Conservation (phyloP, 2,329 filamentous ascomycete species). For the Talaromyces marneffei region DNA sequence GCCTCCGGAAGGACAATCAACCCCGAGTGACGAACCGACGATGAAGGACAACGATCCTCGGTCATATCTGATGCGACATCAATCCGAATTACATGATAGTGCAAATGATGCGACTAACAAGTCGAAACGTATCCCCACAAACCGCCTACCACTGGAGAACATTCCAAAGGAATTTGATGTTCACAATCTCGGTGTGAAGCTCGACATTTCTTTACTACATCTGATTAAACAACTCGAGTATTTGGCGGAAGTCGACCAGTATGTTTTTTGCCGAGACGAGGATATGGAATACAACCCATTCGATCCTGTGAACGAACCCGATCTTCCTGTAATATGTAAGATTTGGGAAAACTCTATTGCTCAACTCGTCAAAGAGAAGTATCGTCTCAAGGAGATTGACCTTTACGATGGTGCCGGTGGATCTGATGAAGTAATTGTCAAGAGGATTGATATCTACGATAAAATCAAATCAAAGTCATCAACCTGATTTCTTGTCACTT, state of each 20-base stretch:
- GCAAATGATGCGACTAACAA: conserved; percentile 6
- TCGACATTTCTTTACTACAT: neutral
- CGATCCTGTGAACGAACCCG: neutral
- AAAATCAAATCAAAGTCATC: conserved; percentile 1
- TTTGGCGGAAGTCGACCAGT: neutral
- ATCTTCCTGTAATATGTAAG: conserved; percentile 7
- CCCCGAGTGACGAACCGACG: neutral
- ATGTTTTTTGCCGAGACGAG: neutral
- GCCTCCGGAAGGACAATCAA: neutral
- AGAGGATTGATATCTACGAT: conserved; percentile 17
- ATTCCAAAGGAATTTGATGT: conserved; percentile 23
- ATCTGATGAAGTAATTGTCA: conserved; percentile 12
- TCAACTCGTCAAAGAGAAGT: conserved; percentile 18
- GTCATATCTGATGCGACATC: conserved; percentile 26
- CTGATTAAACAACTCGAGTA: neutral
- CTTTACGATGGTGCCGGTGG: conserved; percentile 10
- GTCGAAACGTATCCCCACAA: conserved; percentile 18
- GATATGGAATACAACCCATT: neutral
- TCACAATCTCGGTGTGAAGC: conserved; percentile 20
- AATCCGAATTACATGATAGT: neutral
- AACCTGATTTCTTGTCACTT: neutral
- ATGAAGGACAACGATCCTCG: conserved; percentile 26
- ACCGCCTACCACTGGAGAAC: conserved; percentile 27
- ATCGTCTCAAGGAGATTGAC: conserved; percentile 14
- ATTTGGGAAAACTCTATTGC: conserved; percentile 20